A percentile compares a stretch with the other conserved stretches of the same genome.
These are phyloP conservation scores for Fusarium xylarioides DNA, from an alignment of 2,329 filamentous ascomycete genomes.

Conservation along the genomic window DNA sequence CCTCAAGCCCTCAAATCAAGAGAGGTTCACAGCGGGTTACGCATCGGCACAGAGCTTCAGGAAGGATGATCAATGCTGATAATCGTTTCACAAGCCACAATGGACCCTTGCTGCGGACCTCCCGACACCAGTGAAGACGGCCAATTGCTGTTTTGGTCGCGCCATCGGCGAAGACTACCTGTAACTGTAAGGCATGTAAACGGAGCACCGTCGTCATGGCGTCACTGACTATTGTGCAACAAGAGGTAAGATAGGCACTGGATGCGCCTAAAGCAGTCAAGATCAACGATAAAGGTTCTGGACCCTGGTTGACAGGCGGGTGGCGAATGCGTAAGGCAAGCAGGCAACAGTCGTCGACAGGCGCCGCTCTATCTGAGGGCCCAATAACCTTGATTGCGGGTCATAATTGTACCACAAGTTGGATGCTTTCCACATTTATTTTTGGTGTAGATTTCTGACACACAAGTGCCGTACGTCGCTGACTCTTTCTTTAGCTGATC, in stretches of 20 bases:
- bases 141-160: constrained; percentile 10
- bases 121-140: background rate
- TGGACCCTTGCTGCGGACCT: constrained; percentile 9
- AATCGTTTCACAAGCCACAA: constrained; percentile 27
- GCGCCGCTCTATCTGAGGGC: constrained; percentile 14
- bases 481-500: background rate
- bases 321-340: constrained; percentile 36
- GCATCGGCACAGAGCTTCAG: constrained; percentile 4
- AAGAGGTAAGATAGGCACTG: constrained; percentile 29
- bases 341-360: constrained; percentile 2
- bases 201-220: constrained; percentile 33
- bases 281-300: constrained; percentile 33
- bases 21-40: constrained; percentile 5
- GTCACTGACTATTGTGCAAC: constrained; percentile 33
- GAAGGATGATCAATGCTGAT: constrained; percentile 7
- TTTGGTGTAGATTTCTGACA: constrained; percentile 3
- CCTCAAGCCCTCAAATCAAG: constrained; percentile 10
- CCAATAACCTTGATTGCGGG: constrained; percentile 29
- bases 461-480: background rate
- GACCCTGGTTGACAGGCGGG: constrained; percentile 37
- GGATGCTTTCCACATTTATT: constrained; percentile 26
- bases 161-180: constrained; percentile 8
- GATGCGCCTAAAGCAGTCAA: constrained; percentile 24
- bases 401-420: constrained; percentile 25
- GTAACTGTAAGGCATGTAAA: constrained; percentile 17